These are phyloP conservation scores for Schizochytrium sp. DNA, from an alignment of 108 stramenopile genomes.

Conservation along the genomic window DNA sequence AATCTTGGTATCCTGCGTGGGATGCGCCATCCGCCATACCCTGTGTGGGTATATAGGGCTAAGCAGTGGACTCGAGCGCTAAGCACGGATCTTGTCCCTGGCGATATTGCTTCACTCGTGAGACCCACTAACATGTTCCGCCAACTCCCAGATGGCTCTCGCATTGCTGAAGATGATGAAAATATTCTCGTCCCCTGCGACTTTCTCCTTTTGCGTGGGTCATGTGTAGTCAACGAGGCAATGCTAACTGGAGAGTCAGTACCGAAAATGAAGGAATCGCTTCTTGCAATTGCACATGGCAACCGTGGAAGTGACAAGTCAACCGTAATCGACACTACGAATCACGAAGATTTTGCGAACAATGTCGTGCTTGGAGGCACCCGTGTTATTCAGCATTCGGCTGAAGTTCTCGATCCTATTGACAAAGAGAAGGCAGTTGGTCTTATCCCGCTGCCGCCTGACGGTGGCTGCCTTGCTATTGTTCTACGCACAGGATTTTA, in stretches of 20 bases:
- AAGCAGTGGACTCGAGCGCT: conserved; percentile 79
- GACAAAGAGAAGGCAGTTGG: conserved; percentile 65
- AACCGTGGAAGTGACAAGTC: conserved; percentile 63
- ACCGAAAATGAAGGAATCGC: conserved; percentile 87
- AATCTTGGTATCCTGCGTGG: conserved; percentile 83
- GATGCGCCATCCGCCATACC: conserved; percentile 70
- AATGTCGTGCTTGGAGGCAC: conserved; percentile 73
- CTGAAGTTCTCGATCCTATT: not conserved
- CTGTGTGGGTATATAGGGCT: conserved; percentile 76
- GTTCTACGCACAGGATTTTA: conserved; percentile 94
- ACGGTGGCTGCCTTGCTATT: conserved; percentile 84
- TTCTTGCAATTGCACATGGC: conserved; percentile 56
- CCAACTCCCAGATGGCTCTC: not conserved
- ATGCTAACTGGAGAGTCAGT: conserved; percentile 95
- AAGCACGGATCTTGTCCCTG: conserved; percentile 84
- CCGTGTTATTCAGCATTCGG: not conserved
- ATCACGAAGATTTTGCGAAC: conserved; percentile 17
- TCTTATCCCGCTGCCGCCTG: conserved; percentile 79
- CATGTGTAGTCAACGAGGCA: conserved; percentile 93
- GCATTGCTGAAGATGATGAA: conserved; percentile 19
- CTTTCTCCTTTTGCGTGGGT: conserved; percentile 85
- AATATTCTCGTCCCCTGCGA: conserved; percentile 84
- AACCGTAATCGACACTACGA: not conserved
- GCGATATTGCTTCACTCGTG: conserved; percentile 87
- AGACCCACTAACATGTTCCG: conserved; percentile 61